Evolutionary conservation across 148 eudicot genomes (phyloP).

Genomic region (Rhododendron ovatum): DNA sequence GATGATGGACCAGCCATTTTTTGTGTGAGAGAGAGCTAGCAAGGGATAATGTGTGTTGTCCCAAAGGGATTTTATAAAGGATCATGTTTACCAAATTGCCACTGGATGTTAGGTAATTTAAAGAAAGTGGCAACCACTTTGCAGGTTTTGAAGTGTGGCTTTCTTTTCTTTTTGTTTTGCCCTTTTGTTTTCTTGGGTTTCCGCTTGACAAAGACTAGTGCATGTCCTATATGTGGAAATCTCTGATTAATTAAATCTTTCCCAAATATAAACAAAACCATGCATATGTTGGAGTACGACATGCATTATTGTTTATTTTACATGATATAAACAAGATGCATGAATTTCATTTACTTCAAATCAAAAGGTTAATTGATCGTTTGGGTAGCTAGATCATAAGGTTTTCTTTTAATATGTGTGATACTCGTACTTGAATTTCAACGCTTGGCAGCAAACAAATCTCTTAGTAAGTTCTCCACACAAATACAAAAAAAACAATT

Average conservation of each 20-base stretch:
- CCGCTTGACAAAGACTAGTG: not conserved
- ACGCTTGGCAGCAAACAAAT: not conserved
- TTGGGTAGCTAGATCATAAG: not conserved
- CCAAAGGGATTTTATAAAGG: conserved; percentile 45
- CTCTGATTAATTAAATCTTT: not conserved
- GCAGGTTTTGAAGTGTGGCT: conserved; percentile 1
- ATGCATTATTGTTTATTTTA: not conserved
- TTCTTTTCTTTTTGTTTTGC: not conserved
- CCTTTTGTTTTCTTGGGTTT: conserved; percentile 13
- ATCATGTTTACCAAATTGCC: conserved; percentile 35
- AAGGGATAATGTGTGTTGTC: conserved; percentile 7
- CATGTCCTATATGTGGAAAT: not conserved
- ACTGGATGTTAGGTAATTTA: conserved; percentile 11
- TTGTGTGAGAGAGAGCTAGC: not conserved
- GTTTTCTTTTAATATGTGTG: not conserved
- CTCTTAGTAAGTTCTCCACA: not conserved
- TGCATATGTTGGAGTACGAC: not conserved
- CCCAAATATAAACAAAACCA: not conserved
- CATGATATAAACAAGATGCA: no score
- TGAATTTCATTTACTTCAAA: not conserved
- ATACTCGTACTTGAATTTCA: not conserved
- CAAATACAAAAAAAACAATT: not conserved
- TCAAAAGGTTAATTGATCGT: not conserved
- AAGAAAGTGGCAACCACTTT: conserved; percentile 8
- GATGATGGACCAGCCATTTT: conserved; percentile 50